Evolutionary conservation across 768 basidiomycete genomes (phyloP), one percentile per base, ranked within the genome.

Genomic region (Crassisporium funariophilum): DNA sequence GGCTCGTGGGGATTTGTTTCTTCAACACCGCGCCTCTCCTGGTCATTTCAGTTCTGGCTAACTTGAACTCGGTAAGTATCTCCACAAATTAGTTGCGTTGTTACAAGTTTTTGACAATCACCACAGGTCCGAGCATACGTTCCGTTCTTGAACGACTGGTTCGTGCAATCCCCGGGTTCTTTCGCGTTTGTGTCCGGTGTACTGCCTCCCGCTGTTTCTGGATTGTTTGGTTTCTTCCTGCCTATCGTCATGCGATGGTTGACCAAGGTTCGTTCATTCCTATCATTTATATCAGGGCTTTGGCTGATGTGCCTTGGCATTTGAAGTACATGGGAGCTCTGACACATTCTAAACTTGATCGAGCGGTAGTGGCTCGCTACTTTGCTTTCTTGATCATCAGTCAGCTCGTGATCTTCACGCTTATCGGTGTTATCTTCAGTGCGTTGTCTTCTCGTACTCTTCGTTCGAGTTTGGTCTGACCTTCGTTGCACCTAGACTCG

Each of bases 11-110:
- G 22, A 82, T 98, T 38, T 95, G 92, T 67, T 94, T 93, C 73
- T 82, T 98, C 74, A 95, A 99, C 73, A 98, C 94, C 25, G 73
- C 95, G 8, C 97, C 97, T 15, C 72, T 99, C 13, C 81, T 95
- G 61, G 72, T 91, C 53, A 93, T 98, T 53, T 95, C 95, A 10
- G 72, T 92, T 52, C 73, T 97, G 41, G 93, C 97, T 56, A 98
- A 99, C 70, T 75, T 99, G 72, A 78, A 85, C 40, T 78, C 86
- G 29, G 87, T 92, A 57, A 43, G 85, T 55, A 17, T 20, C n/a
- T 41, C 49, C 4, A 17, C 41, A 22, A 24, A 17, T 39, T 24
- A n/a, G 23, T 47, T 19, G 11, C n/a, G 8, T 29, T 27, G 24
- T 61, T 16, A 58, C n/a, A n/a, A 29, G 16, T 48, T 35, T 41